Conservation (phyloP, 805 yeast genomes). For the Wickerhamiella spandovensis region DNA sequence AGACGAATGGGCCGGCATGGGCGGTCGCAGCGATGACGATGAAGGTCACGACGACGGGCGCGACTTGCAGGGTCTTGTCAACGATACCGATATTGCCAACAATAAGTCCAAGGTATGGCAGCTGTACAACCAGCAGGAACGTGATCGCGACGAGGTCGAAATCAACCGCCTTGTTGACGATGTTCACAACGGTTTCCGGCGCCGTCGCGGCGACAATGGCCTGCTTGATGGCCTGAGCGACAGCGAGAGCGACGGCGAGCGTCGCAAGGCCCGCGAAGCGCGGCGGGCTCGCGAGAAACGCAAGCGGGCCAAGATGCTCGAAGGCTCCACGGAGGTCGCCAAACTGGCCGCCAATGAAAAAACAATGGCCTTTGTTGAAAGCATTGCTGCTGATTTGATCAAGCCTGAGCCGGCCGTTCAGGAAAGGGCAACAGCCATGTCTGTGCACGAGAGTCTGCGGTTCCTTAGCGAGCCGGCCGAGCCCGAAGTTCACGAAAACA, state of each 20-base stretch:
- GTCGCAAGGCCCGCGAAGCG: constrained; percentile 1
- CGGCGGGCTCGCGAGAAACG: constrained; percentile 6
- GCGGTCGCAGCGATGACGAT: constrained; percentile 6
- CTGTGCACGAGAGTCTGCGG: constrained; percentile 13
- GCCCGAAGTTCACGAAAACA: background rate
- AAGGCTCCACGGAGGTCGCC: constrained; percentile 8
- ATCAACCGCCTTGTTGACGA: constrained; percentile 13
- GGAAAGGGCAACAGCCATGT: background rate
- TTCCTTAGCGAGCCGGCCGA: constrained; percentile 9
- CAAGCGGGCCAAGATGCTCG: constrained; percentile 9
- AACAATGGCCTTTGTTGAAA: constrained; percentile 14
- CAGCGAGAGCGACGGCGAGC: constrained; percentile 5
- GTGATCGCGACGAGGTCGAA: constrained; percentile 11
- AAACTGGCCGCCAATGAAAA: constrained; percentile 9
- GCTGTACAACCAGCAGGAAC: constrained; percentile 12
- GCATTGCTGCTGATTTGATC: constrained; percentile 13
- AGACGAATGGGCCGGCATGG: constrained; percentile 14
- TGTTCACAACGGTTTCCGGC: constrained; percentile 15
- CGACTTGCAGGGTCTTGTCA: constrained; percentile 13
- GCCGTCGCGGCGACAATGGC: constrained; percentile 7
- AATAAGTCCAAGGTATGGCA: constrained; percentile 6
- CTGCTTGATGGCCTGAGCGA: constrained; percentile 3
- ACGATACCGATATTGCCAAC: constrained; percentile 5
- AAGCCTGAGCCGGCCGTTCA: constrained; percentile 4
- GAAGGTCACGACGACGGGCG: constrained; percentile 9